Evolutionary conservation across 2,329 filamentous ascomycete genomes (phyloP).

Genomic region (Ramularia collo-cygni): DNA sequence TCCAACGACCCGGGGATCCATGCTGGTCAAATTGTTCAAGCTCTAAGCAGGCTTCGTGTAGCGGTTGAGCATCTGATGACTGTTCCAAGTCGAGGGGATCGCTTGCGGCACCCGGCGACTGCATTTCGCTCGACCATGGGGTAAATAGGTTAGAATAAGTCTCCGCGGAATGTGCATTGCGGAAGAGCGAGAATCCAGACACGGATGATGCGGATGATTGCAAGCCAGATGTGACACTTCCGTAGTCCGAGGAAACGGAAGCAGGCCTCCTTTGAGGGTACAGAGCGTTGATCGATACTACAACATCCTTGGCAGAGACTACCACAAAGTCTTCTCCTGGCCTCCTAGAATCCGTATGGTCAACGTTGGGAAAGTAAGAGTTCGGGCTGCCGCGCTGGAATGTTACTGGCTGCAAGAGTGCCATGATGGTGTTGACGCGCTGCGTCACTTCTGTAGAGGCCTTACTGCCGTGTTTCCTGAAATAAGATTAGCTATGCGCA

Average conservation of each 20-base stretch:
- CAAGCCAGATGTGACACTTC: constrained; percentile 43
- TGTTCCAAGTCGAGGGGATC: too few relatives aligned
- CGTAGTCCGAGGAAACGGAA: constrained; percentile 45
- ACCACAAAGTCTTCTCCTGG: too few relatives aligned
- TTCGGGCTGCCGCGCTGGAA: too few relatives aligned
- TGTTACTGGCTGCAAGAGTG: constrained; percentile 45
- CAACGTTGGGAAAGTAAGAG: not conserved
- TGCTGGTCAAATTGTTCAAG: constrained; percentile 14
- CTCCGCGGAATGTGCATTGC: constrained; percentile 17
- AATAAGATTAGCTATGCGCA: constrained; percentile 20
- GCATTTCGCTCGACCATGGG: not conserved
- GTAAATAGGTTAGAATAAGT: not conserved
- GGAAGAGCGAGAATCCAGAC: constrained; percentile 46
- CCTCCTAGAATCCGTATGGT: too few relatives aligned
- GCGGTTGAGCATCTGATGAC: constrained; percentile 1
- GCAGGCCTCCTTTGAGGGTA: constrained; percentile 67
- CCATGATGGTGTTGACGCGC: constrained; percentile 66
- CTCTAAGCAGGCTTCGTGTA: constrained; percentile 14
- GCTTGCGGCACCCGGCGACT: too few relatives aligned
- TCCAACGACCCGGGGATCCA: constrained; percentile 9
- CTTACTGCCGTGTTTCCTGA: constrained; percentile 53
- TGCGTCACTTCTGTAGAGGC: constrained; percentile 56
- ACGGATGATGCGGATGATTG: constrained; percentile 44
- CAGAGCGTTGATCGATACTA: constrained; percentile 73
- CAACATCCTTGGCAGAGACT: constrained; percentile 67